A percentile compares a stretch with the other conserved stretches of the same genome.
These are phyloP conservation scores for Scutellaria barbata DNA, from an alignment of 257 asterid species.

Conservation along the genomic window DNA sequence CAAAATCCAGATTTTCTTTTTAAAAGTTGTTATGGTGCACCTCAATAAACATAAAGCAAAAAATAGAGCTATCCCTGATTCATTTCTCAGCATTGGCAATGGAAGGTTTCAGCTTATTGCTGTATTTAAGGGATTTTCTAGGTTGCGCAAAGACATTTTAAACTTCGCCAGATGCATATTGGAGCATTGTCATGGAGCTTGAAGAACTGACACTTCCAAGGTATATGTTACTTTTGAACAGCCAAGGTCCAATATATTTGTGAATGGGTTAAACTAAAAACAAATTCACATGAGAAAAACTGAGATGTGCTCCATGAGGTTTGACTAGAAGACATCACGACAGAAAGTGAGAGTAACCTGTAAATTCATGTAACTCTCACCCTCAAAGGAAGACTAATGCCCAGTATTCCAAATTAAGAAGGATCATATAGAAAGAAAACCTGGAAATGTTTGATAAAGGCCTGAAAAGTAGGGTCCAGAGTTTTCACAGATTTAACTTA, in stretches of 20 bases:
- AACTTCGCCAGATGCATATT: neutral
- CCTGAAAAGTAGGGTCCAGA: neutral
- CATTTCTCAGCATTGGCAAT: neutral
- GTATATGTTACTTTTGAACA: neutral
- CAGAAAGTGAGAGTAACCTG: neutral
- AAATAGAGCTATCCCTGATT: neutral
- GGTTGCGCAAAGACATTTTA: neutral
- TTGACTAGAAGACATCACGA: neutral
- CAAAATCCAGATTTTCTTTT: neutral
- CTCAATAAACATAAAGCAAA: slow-evolving; percentile 1
- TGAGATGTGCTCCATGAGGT: slow-evolving; percentile 4
- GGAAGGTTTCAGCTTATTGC: neutral
- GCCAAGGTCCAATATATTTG: slow-evolving; percentile 2
- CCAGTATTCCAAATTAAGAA: neutral
- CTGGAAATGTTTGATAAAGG: neutral
- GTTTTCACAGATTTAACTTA: neutral
- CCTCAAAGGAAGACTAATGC: slow-evolving; percentile 9
- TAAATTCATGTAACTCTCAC: neutral
- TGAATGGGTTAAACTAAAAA: neutral
- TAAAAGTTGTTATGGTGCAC: neutral
- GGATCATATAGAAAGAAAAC: neutral
- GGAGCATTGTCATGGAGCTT: neutral
- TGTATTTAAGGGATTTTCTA: neutral
- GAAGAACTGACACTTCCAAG: neutral
- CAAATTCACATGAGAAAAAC: slow-evolving; percentile 6